Percentiles rank a stretch among this genome's conserved stretches.
These are phyloP conservation scores for Clarireedia monteithiana DNA, from an alignment of 2,329 filamentous ascomycete genomes.

Conservation along the genomic window DNA sequence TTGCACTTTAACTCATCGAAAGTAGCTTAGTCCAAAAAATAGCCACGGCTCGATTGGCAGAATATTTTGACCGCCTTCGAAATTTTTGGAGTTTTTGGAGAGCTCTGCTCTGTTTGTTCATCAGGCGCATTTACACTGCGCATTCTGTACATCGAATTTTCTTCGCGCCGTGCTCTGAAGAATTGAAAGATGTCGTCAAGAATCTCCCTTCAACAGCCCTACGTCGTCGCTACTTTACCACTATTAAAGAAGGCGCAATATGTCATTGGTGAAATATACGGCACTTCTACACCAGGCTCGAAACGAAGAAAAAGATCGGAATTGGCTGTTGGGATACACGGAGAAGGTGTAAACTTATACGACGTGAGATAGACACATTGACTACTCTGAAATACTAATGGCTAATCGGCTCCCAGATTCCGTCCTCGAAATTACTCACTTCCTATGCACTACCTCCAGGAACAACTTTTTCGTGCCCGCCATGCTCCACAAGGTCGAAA, in stretches of 20 bases:
- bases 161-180: neutral
- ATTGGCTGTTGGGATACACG: conserved; percentile 55
- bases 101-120: neutral
- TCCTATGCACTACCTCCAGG: conserved; percentile 61
- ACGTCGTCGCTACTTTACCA: conserved; percentile 52
- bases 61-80: conserved; percentile 12
- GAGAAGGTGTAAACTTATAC: conserved; percentile 58
- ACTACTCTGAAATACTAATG: neutral
- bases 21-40: neutral
- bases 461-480: conserved; percentile 54
- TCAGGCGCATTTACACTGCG: neutral
- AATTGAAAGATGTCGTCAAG: conserved; percentile 32
- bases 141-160: neutral
- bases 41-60: neutral
- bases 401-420: conserved; percentile 38
- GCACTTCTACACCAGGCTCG: conserved; percentile 46
- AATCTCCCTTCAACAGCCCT: conserved; percentile 57
- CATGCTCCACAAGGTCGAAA: conserved; percentile 46
- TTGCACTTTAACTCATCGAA: conserved; percentile 4
- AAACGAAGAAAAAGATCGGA: conserved; percentile 58
- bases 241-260: conserved; percentile 49
- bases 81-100: conserved; percentile 8
- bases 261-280: conserved; percentile 53
- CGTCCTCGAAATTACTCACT: conserved; percentile 53
- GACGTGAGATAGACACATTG: conserved; percentile 40